A percentile compares a stretch with the other conserved stretches of the same genome.
These are phyloP conservation scores for Alternaria postmessia DNA, from an alignment of 2,329 filamentous ascomycete species.

Conservation along the genomic window DNA sequence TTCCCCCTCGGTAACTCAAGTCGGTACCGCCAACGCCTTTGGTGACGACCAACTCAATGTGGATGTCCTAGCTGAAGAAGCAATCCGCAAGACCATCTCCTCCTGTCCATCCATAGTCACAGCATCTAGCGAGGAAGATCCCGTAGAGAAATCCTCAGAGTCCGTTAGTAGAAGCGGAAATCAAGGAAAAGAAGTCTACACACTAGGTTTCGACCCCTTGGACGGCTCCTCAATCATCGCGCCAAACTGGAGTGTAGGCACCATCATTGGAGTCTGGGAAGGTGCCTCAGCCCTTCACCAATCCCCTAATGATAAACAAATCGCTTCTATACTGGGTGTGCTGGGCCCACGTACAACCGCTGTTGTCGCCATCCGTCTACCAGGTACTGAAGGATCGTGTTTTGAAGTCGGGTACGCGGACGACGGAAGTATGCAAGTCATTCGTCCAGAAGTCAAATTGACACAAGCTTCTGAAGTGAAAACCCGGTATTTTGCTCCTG, in stretches of 20 bases:
- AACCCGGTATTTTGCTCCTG: slow-evolving; percentile 68
- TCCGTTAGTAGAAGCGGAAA: slow-evolving; percentile 22
- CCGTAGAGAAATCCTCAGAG: slow-evolving; percentile 52
- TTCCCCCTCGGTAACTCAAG: slow-evolving; percentile 28
- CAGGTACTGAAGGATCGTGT: slow-evolving; percentile 52
- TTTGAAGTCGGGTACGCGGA: slow-evolving; percentile 61
- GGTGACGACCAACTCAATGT: slow-evolving; percentile 66
- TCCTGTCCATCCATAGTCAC: slow-evolving; percentile 62
- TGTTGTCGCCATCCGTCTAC: slow-evolving; percentile 62
- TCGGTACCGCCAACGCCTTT: slow-evolving; percentile 60
- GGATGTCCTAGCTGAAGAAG: slow-evolving; percentile 65
- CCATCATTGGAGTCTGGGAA: slow-evolving; percentile 67
- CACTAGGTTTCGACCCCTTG: slow-evolving; percentile 69
- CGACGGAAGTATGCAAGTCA: slow-evolving; percentile 50
- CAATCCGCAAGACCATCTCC: slow-evolving; percentile 64
- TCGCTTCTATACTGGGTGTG: slow-evolving; percentile 46
- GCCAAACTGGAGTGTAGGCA: slow-evolving; percentile 55
- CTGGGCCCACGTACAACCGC: slow-evolving; percentile 53
- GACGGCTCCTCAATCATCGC: slow-evolving; percentile 68
- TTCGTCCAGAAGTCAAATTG: slow-evolving; percentile 44
- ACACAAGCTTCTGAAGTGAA: slow-evolving; percentile 40
- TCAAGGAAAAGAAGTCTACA: slow-evolving; percentile 53
- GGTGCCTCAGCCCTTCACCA: slow-evolving; percentile 35
- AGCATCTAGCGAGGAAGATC: slow-evolving; percentile 70
- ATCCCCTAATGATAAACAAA: slow-evolving; percentile 30